Conservation (phyloP, 1,284 basidiomycete genomes). For the Trichosporon faecale region DNA sequence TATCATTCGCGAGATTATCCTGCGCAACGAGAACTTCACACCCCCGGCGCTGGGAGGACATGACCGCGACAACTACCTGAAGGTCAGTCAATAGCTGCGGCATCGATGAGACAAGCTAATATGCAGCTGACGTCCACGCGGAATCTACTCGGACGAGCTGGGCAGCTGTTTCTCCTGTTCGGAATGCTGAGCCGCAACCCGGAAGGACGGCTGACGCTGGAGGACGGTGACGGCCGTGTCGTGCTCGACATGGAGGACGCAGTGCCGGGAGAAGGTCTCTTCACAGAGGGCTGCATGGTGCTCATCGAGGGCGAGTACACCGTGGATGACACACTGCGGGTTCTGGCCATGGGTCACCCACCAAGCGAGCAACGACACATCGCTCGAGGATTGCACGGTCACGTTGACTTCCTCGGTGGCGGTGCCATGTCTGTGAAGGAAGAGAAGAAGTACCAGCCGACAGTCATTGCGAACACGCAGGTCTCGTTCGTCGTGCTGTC, state of each 20-base stretch:
- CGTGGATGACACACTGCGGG: constrained; percentile 78
- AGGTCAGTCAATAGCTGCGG: constrained; percentile 56
- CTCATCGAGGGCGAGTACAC: constrained; percentile 96
- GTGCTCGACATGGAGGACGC: constrained; percentile 84
- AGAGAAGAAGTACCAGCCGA: constrained; percentile 63
- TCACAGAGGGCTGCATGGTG: constrained; percentile 93
- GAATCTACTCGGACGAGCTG: constrained; percentile 86
- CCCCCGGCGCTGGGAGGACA: constrained; percentile 85
- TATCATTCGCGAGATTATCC: constrained; percentile 66
- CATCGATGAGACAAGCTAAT: neutral
- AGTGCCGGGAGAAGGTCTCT: constrained; percentile 92
- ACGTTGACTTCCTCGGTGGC: constrained; percentile 90
- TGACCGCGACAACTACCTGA: constrained; percentile 78
- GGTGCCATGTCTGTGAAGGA: constrained; percentile 88
- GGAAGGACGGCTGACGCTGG: constrained; percentile 83
- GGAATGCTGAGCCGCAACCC: constrained; percentile 89
- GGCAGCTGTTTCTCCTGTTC: constrained; percentile 85
- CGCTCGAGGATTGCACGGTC: constrained; percentile 82
- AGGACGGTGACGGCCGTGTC: constrained; percentile 89
- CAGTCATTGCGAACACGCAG: constrained; percentile 55
- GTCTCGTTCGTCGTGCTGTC: constrained; percentile 92
- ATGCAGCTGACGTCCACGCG: constrained; percentile 89
- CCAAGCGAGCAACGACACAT: constrained; percentile 84
- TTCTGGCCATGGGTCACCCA: constrained; percentile 93
- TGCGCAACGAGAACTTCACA: constrained; percentile 93